These are phyloP conservation scores for Tetradesmus obliquus DNA, from an alignment of 139 green algal genomes.

Conservation along the genomic window DNA sequence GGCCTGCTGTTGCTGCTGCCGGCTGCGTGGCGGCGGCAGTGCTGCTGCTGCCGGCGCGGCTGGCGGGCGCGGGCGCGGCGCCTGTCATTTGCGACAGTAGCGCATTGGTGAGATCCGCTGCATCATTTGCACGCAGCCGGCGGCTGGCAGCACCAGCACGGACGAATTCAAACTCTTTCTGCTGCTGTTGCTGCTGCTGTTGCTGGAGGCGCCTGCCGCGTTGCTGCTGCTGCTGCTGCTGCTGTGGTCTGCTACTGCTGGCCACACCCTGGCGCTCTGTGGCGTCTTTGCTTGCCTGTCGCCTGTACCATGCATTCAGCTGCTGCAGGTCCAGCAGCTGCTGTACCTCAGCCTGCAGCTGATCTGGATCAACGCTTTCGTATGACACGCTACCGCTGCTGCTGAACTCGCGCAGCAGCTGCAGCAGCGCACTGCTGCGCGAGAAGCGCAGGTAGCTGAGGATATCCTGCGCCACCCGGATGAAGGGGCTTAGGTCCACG, in stretches of 20 bases:
- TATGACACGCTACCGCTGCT: not conserved
- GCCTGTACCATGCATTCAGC: not conserved
- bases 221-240: not conserved
- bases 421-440: not conserved
- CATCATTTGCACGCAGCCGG: not conserved
- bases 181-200: not conserved
- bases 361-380: not conserved
- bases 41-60: not conserved
- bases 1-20: not conserved
- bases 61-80: not conserved
- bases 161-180: not conserved
- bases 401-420: slow-evolving; percentile 14
- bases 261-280: not conserved
- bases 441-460: not conserved
- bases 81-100: not conserved
- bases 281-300: not conserved
- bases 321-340: not conserved
- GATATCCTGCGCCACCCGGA: not conserved
- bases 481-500: not conserved
- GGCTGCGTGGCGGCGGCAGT: not conserved
- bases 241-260: not conserved
- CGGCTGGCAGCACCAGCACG: not conserved
- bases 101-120: not conserved
- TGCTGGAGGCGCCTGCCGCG: not conserved
- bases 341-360: not conserved